Conservation (phyloP, 345 rosid genomes). For the Mangifera indica region DNA sequence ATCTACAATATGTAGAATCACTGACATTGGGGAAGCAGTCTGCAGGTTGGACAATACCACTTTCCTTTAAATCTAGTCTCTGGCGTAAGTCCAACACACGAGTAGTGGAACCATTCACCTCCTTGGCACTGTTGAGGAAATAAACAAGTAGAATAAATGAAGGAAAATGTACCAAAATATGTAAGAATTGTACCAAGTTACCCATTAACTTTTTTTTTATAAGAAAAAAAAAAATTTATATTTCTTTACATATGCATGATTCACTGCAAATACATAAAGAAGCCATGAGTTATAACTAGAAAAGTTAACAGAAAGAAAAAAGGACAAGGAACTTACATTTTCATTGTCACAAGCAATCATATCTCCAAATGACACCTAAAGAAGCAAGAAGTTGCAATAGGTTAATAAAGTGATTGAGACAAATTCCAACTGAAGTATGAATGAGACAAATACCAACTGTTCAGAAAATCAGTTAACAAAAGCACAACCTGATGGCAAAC, state of each 20-base stretch:
- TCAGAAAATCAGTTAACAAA: slow-evolving; percentile 17
- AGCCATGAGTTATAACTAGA: no score
- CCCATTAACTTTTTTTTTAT: no score
- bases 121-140: slow-evolving; percentile 75
- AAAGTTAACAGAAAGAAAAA: background rate
- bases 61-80: slow-evolving; percentile 98
- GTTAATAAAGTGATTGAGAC: slow-evolving; percentile 14
- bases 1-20: slow-evolving; percentile 17
- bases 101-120: slow-evolving; percentile 99
- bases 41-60: slow-evolving; percentile 99
- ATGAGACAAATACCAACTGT: background rate
- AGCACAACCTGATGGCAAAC: slow-evolving; percentile 91
- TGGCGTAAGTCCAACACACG: slow-evolving; percentile 92
- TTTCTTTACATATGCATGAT: background rate
- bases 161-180: background rate
- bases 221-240: background rate
- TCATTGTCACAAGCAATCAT: slow-evolving; percentile 99
- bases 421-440: slow-evolving; percentile 2
- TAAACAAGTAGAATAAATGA: slow-evolving; percentile 8
- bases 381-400: slow-evolving; percentile 9
- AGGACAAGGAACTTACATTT: slow-evolving; percentile 55
- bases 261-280: background rate
- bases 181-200: background rate
- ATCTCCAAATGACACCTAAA: slow-evolving; percentile 95
- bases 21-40: slow-evolving; percentile 53